Conservation (phyloP, 2,329 filamentous ascomycete species). For the Thermothelomyces thermophilus region DNA sequence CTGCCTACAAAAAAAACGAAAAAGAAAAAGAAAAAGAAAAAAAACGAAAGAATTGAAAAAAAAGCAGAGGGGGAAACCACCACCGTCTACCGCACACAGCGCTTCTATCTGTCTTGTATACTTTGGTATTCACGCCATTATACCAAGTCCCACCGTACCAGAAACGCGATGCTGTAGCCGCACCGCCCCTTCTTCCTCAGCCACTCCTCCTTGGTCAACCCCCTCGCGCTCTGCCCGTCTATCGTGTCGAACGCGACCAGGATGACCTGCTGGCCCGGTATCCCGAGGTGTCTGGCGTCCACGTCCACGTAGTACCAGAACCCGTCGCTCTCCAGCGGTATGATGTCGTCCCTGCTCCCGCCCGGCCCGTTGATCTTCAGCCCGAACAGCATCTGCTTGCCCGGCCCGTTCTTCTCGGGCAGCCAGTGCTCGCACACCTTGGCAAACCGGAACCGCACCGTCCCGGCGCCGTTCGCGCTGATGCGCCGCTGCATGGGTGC, state of each 20-base stretch:
- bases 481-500: constrained; percentile 56
- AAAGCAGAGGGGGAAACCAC: too few relatives aligned
- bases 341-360: constrained; percentile 58
- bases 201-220: constrained; percentile 43
- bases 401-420: constrained; percentile 58
- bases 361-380: constrained; percentile 60
- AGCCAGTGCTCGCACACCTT: constrained; percentile 80
- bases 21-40: too few relatives aligned
- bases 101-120: too few relatives aligned
- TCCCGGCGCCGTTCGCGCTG: constrained; percentile 47
- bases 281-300: constrained; percentile 56
- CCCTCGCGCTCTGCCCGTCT: constrained; percentile 41
- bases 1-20: too few relatives aligned
- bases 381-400: constrained; percentile 64
- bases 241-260: constrained; percentile 52
- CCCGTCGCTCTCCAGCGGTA: constrained; percentile 71
- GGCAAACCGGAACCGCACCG: constrained; percentile 72
- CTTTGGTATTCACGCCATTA: neutral
- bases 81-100: too few relatives aligned
- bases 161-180: constrained; percentile 41
- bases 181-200: constrained; percentile 37
- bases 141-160: constrained; percentile 45
- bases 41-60: too few relatives aligned
- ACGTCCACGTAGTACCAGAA: constrained; percentile 80
- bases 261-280: constrained; percentile 60